Conservation (phyloP, 148 eudicot species). For the Rhododendron vialii region DNA sequence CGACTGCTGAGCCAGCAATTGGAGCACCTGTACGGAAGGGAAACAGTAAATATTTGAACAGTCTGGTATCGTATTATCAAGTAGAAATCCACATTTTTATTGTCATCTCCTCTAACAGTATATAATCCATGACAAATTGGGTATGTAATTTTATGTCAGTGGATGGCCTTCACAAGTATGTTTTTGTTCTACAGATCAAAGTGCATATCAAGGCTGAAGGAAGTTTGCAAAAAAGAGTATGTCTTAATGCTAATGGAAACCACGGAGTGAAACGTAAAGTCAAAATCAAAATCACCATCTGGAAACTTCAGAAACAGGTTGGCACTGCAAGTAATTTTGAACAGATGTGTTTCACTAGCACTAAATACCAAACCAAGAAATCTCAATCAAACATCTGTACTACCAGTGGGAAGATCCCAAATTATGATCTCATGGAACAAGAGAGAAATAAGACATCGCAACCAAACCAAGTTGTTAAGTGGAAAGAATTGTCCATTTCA, state of each 20-base stretch:
- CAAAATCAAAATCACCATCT: not conserved
- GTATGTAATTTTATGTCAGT: not conserved
- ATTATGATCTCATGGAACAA: not conserved
- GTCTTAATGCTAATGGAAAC: not conserved
- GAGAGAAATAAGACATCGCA: not conserved
- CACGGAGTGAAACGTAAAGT: not conserved
- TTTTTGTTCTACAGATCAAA: not conserved
- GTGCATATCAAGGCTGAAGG: not conserved
- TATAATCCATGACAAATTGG: no score
- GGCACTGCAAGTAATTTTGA: no score
- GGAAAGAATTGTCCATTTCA: not conserved
- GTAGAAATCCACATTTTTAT: not conserved
- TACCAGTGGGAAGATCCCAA: not conserved
- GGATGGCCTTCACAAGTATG: not conserved
- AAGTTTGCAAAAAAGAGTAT: no score
- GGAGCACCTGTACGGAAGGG: slow-evolving; percentile 32
- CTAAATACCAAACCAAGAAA: not conserved
- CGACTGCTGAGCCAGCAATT: slow-evolving; percentile 49
- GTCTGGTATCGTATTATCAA: not conserved
- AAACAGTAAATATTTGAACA: not conserved
- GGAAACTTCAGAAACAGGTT: no score
- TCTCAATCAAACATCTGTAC: not conserved
- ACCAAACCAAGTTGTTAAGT: not conserved
- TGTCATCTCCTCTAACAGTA: not conserved
- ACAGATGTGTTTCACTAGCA: not conserved